A percentile compares a stretch with the other conserved stretches of the same genome.
Evolutionary conservation across 805 yeast genomes (phyloP).

Genomic region (Zygotorulaspora florentina): DNA sequence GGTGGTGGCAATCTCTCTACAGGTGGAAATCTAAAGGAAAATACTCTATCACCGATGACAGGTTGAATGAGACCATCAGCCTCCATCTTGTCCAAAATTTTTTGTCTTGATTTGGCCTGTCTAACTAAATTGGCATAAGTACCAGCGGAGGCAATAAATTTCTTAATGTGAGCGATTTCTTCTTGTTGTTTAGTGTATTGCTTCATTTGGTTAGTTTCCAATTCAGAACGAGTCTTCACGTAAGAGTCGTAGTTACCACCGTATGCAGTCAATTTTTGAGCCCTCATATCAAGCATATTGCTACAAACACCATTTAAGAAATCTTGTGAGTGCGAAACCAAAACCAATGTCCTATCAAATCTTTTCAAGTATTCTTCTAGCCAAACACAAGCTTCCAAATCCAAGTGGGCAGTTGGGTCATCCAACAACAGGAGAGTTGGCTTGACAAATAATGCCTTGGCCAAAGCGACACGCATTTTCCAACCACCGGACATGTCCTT

Average conservation of each 20-base stretch:
- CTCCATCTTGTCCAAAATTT: conserved; percentile 99
- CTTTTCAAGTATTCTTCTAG: conserved; percentile 94
- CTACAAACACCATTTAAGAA: conserved; percentile 98
- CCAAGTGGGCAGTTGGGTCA: conserved; percentile 99
- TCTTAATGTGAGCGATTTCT: conserved; percentile 96
- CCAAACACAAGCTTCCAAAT: conserved; percentile 99
- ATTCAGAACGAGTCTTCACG: conserved; percentile 87
- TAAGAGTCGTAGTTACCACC: conserved; percentile 99
- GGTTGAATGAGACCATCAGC: conserved; percentile 96
- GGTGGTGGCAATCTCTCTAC: conserved; percentile 99
- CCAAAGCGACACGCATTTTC: conserved; percentile 99
- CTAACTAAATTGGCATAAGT: conserved; percentile 97
- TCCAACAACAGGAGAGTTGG: conserved; percentile 92
- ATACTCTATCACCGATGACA: conserved; percentile 89
- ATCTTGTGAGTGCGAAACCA: conserved; percentile 98
- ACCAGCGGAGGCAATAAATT: conserved; percentile 99
- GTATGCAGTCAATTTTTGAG: conserved; percentile 64
- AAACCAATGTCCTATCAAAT: conserved; percentile 87
- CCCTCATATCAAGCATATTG: conserved; percentile 97
- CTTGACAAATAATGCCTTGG: conserved; percentile 96
- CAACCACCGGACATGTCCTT: conserved; percentile 99
- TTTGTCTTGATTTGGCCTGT: conserved; percentile 99
- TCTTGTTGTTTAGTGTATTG: conserved; percentile 97
- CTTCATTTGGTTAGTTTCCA: conserved; percentile 97
- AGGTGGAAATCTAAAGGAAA: conserved; percentile 88